phyloP scores from a whole-genome alignment of 1,139 yeast genomes.

The Geotrichum armillariae region DNA sequence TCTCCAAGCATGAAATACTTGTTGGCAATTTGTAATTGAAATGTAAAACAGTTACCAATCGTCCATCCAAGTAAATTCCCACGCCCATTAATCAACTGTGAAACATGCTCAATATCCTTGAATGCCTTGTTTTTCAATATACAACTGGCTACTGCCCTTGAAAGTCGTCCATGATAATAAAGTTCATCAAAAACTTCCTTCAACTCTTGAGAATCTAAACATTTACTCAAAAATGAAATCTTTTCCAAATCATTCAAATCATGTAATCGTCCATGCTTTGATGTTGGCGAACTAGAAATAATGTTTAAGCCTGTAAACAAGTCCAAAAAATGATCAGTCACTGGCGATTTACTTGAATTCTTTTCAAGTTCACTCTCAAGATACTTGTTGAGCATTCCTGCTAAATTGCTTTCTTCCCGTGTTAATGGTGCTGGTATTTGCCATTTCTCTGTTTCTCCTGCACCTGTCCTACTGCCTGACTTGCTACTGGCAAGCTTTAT shows the following conservation, averaged over 20 bases:
- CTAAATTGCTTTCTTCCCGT: constrained; percentile 27
- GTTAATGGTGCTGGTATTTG: constrained; percentile 27
- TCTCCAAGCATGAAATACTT: constrained; percentile 29
- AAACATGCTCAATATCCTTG: constrained; percentile 27
- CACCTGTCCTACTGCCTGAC: background rate
- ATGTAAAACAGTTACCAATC: constrained; percentile 26
- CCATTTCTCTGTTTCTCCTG: constrained; percentile 12
- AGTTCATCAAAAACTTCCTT: constrained; percentile 27
- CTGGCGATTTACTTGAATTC: constrained; percentile 25
- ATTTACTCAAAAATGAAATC: constrained; percentile 5
- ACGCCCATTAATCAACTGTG: constrained; percentile 25
- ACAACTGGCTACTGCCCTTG: constrained; percentile 26
- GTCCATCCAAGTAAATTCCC: constrained; percentile 31
- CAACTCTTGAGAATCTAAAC: constrained; percentile 23
- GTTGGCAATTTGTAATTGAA: constrained; percentile 32
- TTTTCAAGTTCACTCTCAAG: constrained; percentile 25
- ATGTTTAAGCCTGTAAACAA: constrained; percentile 32
- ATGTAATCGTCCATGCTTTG: constrained; percentile 5
- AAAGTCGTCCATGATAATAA: constrained; percentile 30
- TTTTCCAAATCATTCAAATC: constrained; percentile 7
- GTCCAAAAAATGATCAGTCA: constrained; percentile 32
- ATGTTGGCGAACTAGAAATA: constrained; percentile 16
- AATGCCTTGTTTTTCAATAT: constrained; percentile 27
- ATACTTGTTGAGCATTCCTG: constrained; percentile 26
- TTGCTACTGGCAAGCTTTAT: constrained; percentile 11